Base-by-base conservation (phyloP, 2,329 filamentous ascomycete species). In the Hypomyces rosellus region DNA sequence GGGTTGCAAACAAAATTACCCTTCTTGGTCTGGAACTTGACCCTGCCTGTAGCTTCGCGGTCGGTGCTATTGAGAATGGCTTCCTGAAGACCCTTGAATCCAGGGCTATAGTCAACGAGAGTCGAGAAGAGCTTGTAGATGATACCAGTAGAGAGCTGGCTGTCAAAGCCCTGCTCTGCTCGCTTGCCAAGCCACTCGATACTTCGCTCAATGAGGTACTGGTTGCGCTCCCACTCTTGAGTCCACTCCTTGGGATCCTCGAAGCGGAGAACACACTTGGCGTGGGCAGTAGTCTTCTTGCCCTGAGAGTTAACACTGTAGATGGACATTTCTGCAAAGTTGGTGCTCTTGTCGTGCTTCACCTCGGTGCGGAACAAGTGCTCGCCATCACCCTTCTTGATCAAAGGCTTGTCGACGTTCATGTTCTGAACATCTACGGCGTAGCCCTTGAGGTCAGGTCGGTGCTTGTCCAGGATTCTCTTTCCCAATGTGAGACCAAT, bases 401-500 rank as follows among this genome's bases (percentile, higher is more conserved):
- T 49, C 22, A 56, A 37, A 15, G 54, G 44, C 38, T 56, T 55
- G 13, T 46, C 33, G 12, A 75, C 67, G 39, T 71, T 70, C 72
- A 76, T 75, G 53, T 76, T 72, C 12, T 66, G 48, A 38, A 55
- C 72, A 36, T 76, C 75, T 9, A 76, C 39, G 3, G 50, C 16
- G 39, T 45, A 39, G n/a, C 49, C 48, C 20, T 45, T 34, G 18
- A 46, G 39, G 8, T 49, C 48, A 12, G 43, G 22, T 2, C 50
- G 45, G 20, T 50, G 38, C 1, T 41, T 46, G n/a, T 49, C 11
- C 2, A 49, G 13, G 6, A 53, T 15, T 36, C 86, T 85, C 56
- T 81, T 74, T 48, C 75, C 77, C n/a, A 85, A 67, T 2, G 82
- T 86, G 65, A 81, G 74, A 2, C 78, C 80, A 66, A 85, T 84